These are phyloP conservation scores for Aquilaria yunnanensis DNA, from an alignment of 345 rosid species.

Conservation along the genomic window DNA sequence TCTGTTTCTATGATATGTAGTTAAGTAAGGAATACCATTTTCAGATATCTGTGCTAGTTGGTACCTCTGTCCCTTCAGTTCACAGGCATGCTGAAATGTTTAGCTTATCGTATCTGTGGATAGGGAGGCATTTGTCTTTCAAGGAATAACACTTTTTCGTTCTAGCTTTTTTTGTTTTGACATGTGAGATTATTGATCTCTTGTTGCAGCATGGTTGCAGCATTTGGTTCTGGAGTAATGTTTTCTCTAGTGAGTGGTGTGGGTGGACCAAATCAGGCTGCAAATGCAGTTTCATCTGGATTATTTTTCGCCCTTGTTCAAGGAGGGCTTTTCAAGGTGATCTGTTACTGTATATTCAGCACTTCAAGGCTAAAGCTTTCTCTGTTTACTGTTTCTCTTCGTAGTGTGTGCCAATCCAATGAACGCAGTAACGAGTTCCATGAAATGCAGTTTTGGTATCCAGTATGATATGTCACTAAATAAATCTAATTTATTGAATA, in stretches of 20 bases:
- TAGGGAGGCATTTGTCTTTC: too few relatives aligned
- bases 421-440: background rate
- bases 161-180: background rate
- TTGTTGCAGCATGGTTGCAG: conserved; percentile 80
- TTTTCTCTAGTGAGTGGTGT: conserved; percentile 78
- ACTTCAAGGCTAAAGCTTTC: conserved; percentile 2
- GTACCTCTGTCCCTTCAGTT: too few relatives aligned
- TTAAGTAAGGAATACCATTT: too few relatives aligned
- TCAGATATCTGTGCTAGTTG: too few relatives aligned
- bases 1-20: too few relatives aligned
- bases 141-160: background rate
- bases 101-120: too few relatives aligned
- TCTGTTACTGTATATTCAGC: conserved; percentile 5
- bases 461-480: too few relatives aligned
- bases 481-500: background rate
- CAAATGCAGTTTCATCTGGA: conserved; percentile 71
- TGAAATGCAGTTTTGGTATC: conserved; percentile 2
- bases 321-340: conserved; percentile 81
- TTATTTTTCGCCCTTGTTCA: conserved; percentile 75
- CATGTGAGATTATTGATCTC: conserved; percentile 3
- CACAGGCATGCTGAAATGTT: too few relatives aligned
- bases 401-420: background rate
- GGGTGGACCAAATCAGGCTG: conserved; percentile 68
- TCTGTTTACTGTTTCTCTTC: background rate
- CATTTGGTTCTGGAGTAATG: conserved; percentile 89